Evolutionary conservation across 257 asterid genomes (phyloP).

Genomic region (Mitragyna speciosa): DNA sequence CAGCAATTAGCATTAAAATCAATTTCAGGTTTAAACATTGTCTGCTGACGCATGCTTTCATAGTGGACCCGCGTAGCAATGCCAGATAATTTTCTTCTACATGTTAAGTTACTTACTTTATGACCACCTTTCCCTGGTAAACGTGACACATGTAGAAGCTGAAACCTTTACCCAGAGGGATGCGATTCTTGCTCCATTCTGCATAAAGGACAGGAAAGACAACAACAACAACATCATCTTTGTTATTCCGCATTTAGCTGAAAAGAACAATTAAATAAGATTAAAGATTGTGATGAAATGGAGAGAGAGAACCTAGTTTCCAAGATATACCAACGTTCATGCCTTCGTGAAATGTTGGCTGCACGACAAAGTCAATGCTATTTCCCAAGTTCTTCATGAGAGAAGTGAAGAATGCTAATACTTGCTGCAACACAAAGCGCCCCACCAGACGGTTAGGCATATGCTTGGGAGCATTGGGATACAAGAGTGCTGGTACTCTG

Average conservation of each 20-base stretch:
- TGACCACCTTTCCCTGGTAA: constrained; percentile 60
- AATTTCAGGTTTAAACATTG: neutral
- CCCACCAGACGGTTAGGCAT: neutral
- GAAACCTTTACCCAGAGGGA: constrained; percentile 67
- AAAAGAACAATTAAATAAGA: neutral
- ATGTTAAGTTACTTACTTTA: constrained; percentile 37
- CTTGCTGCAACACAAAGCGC: constrained; percentile 51
- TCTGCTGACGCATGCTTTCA: neutral
- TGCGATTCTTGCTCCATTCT: constrained; percentile 52
- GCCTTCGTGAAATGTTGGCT: constrained; percentile 58
- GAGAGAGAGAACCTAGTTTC: constrained; percentile 58
- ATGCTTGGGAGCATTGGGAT: neutral
- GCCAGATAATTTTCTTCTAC: neutral
- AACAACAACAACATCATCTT: no score
- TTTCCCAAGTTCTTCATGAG: constrained; percentile 51
- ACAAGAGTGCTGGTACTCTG: neutral
- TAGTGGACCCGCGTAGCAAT: neutral
- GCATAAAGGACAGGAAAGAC: neutral
- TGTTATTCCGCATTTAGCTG: neutral
- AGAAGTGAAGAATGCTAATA: constrained; percentile 52
- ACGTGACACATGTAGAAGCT: constrained; percentile 59
- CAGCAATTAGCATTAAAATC: neutral
- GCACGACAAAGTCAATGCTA: constrained; percentile 51
- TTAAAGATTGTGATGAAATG: neutral
- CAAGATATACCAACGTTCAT: constrained; percentile 60